Evolutionary conservation across 441 rosid genomes (phyloP).

Genomic region (Cnidoscolus chayamansa): DNA sequence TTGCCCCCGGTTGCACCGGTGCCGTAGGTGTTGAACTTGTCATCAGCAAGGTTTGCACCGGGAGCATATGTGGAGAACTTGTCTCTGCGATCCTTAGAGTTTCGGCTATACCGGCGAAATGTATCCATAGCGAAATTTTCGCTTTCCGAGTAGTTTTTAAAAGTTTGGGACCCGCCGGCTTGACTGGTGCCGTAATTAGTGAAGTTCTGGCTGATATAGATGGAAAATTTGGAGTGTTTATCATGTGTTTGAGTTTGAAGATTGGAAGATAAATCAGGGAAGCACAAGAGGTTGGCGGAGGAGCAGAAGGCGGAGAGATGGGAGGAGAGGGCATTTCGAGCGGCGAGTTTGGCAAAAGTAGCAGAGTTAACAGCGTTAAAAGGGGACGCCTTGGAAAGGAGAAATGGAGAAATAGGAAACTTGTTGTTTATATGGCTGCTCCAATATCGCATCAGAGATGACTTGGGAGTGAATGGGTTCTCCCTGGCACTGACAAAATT

Average conservation of each 20-base stretch:
- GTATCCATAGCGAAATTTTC: slow-evolving; percentile 44
- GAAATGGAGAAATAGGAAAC: slow-evolving; percentile 43
- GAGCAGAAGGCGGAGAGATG: slow-evolving; percentile 64
- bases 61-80: slow-evolving; percentile 50
- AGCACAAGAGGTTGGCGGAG: slow-evolving; percentile 73
- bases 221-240: slow-evolving; percentile 48
- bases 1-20: slow-evolving; percentile 52
- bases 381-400: slow-evolving; percentile 71
- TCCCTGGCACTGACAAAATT: slow-evolving; percentile 26
- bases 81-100: slow-evolving; percentile 46
- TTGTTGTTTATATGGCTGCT: slow-evolving; percentile 49
- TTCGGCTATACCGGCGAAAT: slow-evolving; percentile 70
- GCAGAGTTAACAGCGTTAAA: slow-evolving; percentile 57
- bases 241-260: slow-evolving; percentile 39
- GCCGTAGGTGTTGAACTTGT: slow-evolving; percentile 73
- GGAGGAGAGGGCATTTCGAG: slow-evolving; percentile 44
- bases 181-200: slow-evolving; percentile 57
- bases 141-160: slow-evolving; percentile 53
- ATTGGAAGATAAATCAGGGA: slow-evolving; percentile 49
- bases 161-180: slow-evolving; percentile 47
- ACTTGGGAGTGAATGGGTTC: slow-evolving; percentile 73
- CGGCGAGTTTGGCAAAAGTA: slow-evolving; percentile 59
- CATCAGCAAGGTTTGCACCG: slow-evolving; percentile 55
- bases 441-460: slow-evolving; percentile 71
- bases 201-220: slow-evolving; percentile 56